A percentile compares a stretch with the other conserved stretches of the same genome.
Conservation (phyloP, 2,329 filamentous ascomycete genomes). For the Zalaria sp. region DNA sequence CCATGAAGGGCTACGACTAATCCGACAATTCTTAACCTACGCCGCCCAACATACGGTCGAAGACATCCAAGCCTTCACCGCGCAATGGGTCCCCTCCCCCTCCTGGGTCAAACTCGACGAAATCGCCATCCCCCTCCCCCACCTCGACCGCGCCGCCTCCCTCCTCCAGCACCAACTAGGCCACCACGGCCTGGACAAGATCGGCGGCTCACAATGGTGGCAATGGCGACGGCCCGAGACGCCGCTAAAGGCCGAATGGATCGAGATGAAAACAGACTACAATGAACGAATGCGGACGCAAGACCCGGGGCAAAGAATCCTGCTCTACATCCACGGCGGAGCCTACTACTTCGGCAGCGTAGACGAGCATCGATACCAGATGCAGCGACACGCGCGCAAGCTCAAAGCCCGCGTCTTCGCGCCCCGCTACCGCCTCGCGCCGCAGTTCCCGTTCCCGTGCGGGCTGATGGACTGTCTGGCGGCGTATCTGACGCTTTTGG, state of each 20-base stretch:
- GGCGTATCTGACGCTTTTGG: slow-evolving; percentile 71
- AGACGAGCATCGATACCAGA: slow-evolving; percentile 94
- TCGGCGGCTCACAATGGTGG: slow-evolving; percentile 83
- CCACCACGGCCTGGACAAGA: slow-evolving; percentile 52
- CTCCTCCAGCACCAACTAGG: slow-evolving; percentile 64
- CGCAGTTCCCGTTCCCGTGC: slow-evolving; percentile 92
- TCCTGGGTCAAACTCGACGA: slow-evolving; percentile 73
- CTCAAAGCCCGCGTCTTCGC: slow-evolving; percentile 82
- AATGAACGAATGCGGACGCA: slow-evolving; percentile 49
- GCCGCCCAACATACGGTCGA: slow-evolving; percentile 84
- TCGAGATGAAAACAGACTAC: slow-evolving; percentile 83
- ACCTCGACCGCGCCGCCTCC: slow-evolving; percentile 51
- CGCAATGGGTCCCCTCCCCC: slow-evolving; percentile 81
- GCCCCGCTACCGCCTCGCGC: slow-evolving; percentile 70
- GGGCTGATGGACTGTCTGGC: slow-evolving; percentile 81
- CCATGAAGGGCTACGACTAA: slow-evolving; percentile 77
- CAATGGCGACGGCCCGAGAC: slow-evolving; percentile 60
- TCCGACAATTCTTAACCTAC: slow-evolving; percentile 73
- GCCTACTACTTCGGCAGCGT: slow-evolving; percentile 94
- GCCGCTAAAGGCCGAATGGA: slow-evolving; percentile 74
- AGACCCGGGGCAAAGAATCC: slow-evolving; percentile 52
- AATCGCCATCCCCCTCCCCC: slow-evolving; percentile 48
- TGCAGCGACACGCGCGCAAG: slow-evolving; percentile 91
- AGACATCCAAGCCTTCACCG: slow-evolving; percentile 80
- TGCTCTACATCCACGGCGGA: slow-evolving; percentile 89